Evolutionary conservation across 140 eudicot species (phyloP).

Genomic region (Stevia rebaudiana): DNA sequence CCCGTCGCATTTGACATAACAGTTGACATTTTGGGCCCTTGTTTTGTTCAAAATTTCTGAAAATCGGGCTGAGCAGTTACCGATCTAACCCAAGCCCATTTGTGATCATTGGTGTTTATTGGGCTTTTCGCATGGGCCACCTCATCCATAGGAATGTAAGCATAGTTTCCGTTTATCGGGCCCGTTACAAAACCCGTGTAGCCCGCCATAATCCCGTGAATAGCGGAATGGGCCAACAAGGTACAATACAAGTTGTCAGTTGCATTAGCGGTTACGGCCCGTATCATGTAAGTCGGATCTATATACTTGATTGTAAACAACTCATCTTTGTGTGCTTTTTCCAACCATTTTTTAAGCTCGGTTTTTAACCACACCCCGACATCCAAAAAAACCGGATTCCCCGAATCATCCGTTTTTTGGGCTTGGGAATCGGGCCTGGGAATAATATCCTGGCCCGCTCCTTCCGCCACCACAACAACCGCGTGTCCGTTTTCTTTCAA

Average conservation of each 20-base stretch:
- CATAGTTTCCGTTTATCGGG: constrained; percentile 69
- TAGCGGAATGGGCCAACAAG: constrained; percentile 65
- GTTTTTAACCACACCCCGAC: constrained; percentile 68
- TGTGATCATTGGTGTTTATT: constrained; percentile 57
- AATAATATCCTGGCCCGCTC: constrained; percentile 72
- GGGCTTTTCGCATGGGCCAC: constrained; percentile 53
- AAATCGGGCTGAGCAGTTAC: constrained; percentile 77
- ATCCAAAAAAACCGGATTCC: constrained; percentile 67
- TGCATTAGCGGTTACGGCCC: constrained; percentile 79
- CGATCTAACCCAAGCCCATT: constrained; percentile 90
- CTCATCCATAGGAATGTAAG: constrained; percentile 68
- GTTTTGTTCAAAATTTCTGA: constrained; percentile 17
- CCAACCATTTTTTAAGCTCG: constrained; percentile 79
- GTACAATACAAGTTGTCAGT: constrained; percentile 78
- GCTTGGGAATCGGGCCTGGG: constrained; percentile 40
- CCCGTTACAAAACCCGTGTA: constrained; percentile 74
- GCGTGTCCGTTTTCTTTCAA: constrained; percentile 60
- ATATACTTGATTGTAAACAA: constrained; percentile 60
- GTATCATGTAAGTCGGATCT: constrained; percentile 81
- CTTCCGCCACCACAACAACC: constrained; percentile 84
- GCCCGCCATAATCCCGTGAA: constrained; percentile 85
- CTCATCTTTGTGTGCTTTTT: constrained; percentile 52
- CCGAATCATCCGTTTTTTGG: constrained; percentile 63
- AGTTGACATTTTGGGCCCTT: background rate
- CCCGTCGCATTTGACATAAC: constrained; percentile 13